Percentiles rank a stretch among this genome's conserved stretches.
Evolutionary conservation across 306 rosid species (phyloP).

Genomic region (Echinosophora koreensis): DNA sequence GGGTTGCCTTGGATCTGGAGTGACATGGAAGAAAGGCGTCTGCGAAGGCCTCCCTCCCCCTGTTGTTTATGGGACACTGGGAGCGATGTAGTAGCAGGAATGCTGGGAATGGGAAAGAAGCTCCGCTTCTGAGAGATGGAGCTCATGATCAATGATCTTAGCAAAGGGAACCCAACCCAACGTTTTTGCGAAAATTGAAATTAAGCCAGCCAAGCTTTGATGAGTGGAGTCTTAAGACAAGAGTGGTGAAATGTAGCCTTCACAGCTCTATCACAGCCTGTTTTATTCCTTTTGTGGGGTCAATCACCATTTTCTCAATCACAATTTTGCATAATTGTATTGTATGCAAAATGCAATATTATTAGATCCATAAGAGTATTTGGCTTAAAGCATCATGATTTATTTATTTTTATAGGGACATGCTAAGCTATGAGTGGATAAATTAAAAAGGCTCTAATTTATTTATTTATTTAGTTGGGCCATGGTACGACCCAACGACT

Average conservation of each 20-base stretch:
- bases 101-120: conserved; percentile 48
- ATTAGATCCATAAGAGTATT: neutral
- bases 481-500: too few relatives aligned
- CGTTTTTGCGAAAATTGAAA: neutral
- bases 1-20: conserved; percentile 65
- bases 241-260: conserved; percentile 53
- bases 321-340: too few relatives aligned
- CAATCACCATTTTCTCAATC: neutral
- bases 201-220: neutral
- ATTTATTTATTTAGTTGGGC: too few relatives aligned
- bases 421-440: too few relatives aligned
- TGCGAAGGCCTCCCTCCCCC: conserved; percentile 55
- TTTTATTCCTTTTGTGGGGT: conserved; percentile 67
- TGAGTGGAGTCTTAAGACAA: neutral
- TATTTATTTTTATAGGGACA: too few relatives aligned
- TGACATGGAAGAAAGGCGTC: conserved; percentile 78
- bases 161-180: neutral
- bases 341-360: too few relatives aligned
- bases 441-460: too few relatives aligned
- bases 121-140: conserved; percentile 54
- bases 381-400: neutral
- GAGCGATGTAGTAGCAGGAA: conserved; percentile 52
- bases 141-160: conserved; percentile 42
- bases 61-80: conserved; percentile 65
- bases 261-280: conserved; percentile 75